Evolutionary conservation across 306 rosid species (phyloP), one percentile per base, ranked within the genome.

Genomic region (Notholithocarpus densiflorus): DNA sequence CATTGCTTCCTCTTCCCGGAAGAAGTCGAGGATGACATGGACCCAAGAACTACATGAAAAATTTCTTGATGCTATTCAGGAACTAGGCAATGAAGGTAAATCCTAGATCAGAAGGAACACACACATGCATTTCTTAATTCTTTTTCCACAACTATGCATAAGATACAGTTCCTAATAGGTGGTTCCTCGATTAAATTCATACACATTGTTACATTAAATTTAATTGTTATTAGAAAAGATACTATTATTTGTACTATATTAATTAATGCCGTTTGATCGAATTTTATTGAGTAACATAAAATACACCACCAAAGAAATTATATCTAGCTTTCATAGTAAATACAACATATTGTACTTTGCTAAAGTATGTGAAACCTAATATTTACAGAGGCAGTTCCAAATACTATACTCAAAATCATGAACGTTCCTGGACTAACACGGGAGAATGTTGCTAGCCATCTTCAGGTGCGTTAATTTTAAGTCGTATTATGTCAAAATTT

Each of bases 341-440:
- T 40, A 7, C 17, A 4, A 13, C 68, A 2, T 7, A 15, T 18
- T n/a, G 2, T 32, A 2, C 2, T 68, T 68, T 32, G 7, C 52
- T n/a, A 68, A 5, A 43, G 20, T 23, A 12, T 43, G 10, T 21
- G 23, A 43, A 40, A 20, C 31, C 23, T 80, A 21, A 69, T 26
- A 40, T 20, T 68, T 74, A 26, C 80, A 81, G 81, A 70, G 17
- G 69, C 80, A 68, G 77, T 75, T 17, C 84, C 84, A 57, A 76
- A 61, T 59, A 76, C 40, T 11, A 75, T 81, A 29, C 71, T 75
- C 3, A 81, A 51, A 31, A 14, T 60, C 21, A 81, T 81, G 84
- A 48, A 76, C 55, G 80, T 32, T 11, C 84, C 81, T 2, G 71
- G 52, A 1, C 71, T 81, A 27, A 70, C 81, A 21, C 62, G 80